Evolutionary conservation across 192 early-diverging fungal genomes (phyloP).

Genomic region (Rhizoclosmatium globosum): DNA sequence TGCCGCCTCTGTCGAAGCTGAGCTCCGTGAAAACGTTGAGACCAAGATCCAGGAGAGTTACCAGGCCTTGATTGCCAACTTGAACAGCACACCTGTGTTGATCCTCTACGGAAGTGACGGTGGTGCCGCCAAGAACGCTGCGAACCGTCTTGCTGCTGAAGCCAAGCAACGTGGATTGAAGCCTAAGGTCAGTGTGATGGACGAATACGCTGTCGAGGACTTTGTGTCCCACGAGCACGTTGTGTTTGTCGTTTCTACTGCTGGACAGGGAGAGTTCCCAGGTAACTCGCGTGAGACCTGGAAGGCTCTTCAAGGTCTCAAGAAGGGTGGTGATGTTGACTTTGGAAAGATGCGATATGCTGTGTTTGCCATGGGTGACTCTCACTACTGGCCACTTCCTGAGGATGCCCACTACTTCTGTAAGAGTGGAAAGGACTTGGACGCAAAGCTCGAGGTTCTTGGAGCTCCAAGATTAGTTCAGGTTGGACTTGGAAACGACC

Average conservation of each 20-base stretch:
- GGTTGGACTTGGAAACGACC: conserved; percentile 89
- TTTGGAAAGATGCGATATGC: conserved; percentile 58
- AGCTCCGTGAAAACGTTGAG: conserved; percentile 51
- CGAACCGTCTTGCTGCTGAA: conserved; percentile 82
- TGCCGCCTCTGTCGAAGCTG: conserved; percentile 71
- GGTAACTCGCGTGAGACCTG: conserved; percentile 89
- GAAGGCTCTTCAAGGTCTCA: conserved; percentile 69
- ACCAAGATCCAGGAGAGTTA: conserved; percentile 67
- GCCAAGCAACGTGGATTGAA: conserved; percentile 87
- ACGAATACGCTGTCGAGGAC: conserved; percentile 83
- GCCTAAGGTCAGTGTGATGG: conserved; percentile 80
- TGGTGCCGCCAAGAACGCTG: conserved; percentile 84
- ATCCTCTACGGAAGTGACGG: conserved; percentile 92
- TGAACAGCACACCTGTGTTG: conserved; percentile 81
- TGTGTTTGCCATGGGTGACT: conserved; percentile 92
- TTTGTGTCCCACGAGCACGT: conserved; percentile 80
- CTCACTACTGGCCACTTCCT: conserved; percentile 94
- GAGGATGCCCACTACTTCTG: conserved; percentile 92
- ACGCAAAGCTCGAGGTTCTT: conserved; percentile 79
- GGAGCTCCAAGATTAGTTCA: conserved; percentile 72
- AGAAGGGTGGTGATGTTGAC: conserved; percentile 29
- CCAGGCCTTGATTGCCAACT: conserved; percentile 69
- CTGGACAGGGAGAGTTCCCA: conserved; percentile 97
- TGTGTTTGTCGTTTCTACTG: conserved; percentile 82
- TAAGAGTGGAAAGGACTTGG: conserved; percentile 88